Base-by-base conservation (phyloP, 2,329 filamentous ascomycete species). In the Tolypocladium amazonense region DNA sequence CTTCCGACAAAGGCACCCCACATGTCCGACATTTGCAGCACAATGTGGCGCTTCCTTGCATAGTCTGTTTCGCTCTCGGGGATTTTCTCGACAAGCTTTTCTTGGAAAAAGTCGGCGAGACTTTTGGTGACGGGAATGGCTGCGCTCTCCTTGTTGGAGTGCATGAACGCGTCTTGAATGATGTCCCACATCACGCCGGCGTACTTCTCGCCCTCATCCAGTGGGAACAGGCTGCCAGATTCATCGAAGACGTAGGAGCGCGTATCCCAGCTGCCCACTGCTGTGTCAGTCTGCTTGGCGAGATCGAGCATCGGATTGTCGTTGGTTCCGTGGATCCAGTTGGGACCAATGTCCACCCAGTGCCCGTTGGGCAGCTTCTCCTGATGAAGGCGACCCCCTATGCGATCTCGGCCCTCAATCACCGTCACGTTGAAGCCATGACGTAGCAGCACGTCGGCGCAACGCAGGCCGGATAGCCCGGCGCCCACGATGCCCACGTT, bases 291-390 rank as follows among this genome's bases (percentile, higher is more conserved):
- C 62, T 82, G 75, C 64, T 79, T 81, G 15, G 86, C 87, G 23
- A 91, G 75, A 52, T 88, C 83, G 45, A 87, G 71, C 20, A 90
- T 88, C 0, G 88, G 86, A 67, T 91, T 92, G 62, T 86, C 78
- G 0, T 82, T 76, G 7, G 86, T 89, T 39, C 88, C 88, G 62
- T 92, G 88, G 57, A 92, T 89, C 88, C 88, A 92, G 66, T 91
- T 92, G n/a, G 88, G 86, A 0, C 88, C 88, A 38, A 82, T 71
- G 64, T 86, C 83, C n/a, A 83, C 77, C 9, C 77, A 64, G 37
- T 76, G 73, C 0, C 79, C 79, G 45, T 79, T 81, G 15, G 74
- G 71, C 4, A 85, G 73, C 27, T 67, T 70, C 57, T 76, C 72
- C 65, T 85, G 83, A 59, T 78, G 73, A 37, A 89, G 77, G 38